Conservation (phyloP, 2,329 filamentous ascomycete genomes). For the Gnomoniopsis sp. region DNA sequence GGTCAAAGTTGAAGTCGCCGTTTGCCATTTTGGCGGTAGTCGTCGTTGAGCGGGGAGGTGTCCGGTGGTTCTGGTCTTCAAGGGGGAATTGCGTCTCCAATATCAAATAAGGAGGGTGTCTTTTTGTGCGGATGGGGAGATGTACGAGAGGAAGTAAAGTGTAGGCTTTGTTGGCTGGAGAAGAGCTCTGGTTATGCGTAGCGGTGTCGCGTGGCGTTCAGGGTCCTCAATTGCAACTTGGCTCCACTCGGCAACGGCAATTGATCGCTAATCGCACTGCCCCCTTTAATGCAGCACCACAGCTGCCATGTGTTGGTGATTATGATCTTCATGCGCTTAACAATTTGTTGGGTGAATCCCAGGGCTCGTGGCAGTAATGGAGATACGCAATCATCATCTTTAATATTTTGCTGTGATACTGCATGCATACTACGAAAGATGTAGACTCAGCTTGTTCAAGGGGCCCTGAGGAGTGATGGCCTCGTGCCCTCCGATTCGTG, state of each 20-base stretch:
- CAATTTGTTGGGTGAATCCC: background rate
- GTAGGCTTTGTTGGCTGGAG: background rate
- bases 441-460: too few relatives aligned
- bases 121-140: too few relatives aligned
- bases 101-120: too few relatives aligned
- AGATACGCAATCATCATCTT: background rate
- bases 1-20: constrained; percentile 8
- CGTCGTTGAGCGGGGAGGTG: background rate
- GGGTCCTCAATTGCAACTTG: background rate
- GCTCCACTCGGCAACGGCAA: background rate
- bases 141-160: too few relatives aligned
- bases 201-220: background rate
- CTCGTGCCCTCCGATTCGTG: too few relatives aligned
- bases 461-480: too few relatives aligned
- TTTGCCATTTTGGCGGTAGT: background rate
- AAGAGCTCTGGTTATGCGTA: background rate
- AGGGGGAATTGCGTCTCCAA: too few relatives aligned
- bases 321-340: background rate
- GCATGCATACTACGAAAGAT: too few relatives aligned
- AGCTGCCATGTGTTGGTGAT: background rate
- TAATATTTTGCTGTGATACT: too few relatives aligned
- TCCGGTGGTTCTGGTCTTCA: too few relatives aligned
- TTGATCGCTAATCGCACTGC: background rate
- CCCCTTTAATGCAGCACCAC: background rate
- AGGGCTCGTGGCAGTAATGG: background rate